Percentiles rank a stretch among this genome's conserved stretches.
Evolutionary conservation across 2,329 filamentous ascomycete species (phyloP).

Genomic region (Diaporthe vaccinii): DNA sequence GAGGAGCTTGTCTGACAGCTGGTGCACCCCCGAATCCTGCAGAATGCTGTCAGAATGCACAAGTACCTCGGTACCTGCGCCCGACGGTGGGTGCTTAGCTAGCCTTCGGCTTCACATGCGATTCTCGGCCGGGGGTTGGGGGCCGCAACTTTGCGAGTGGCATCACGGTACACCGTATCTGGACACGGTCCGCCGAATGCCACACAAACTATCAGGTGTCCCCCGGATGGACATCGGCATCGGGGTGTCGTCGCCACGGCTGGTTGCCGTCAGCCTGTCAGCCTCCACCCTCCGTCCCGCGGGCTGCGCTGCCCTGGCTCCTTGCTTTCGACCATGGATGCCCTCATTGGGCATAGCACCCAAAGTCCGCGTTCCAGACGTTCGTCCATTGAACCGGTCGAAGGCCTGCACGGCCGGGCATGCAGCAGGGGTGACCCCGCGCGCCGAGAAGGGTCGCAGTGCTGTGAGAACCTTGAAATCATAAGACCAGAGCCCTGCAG

Average conservation of each 20-base stretch:
- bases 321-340: constrained; percentile 24
- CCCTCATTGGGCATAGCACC: constrained; percentile 18
- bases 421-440: constrained; percentile 8
- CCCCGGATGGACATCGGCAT: not conserved
- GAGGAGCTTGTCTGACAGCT: not conserved
- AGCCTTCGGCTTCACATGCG: constrained; percentile 21
- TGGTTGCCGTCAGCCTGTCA: not conserved
- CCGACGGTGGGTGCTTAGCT: not conserved
- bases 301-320: constrained; percentile 9
- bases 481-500: not conserved
- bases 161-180: not conserved
- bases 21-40: not conserved
- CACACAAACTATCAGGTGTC: not conserved
- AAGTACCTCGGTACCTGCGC: not conserved
- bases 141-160: not conserved
- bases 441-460: not conserved
- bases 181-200: not conserved
- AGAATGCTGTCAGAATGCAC: not conserved
- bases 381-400: constrained; percentile 2
- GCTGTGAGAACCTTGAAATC: not conserved
- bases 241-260: not conserved
- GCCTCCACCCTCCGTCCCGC: not conserved
- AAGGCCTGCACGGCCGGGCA: not conserved
- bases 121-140: not conserved
- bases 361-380: constrained; percentile 18